These are phyloP conservation scores for Calonectria pauciramosa DNA, from an alignment of 2,329 filamentous ascomycete genomes.

Conservation along the genomic window DNA sequence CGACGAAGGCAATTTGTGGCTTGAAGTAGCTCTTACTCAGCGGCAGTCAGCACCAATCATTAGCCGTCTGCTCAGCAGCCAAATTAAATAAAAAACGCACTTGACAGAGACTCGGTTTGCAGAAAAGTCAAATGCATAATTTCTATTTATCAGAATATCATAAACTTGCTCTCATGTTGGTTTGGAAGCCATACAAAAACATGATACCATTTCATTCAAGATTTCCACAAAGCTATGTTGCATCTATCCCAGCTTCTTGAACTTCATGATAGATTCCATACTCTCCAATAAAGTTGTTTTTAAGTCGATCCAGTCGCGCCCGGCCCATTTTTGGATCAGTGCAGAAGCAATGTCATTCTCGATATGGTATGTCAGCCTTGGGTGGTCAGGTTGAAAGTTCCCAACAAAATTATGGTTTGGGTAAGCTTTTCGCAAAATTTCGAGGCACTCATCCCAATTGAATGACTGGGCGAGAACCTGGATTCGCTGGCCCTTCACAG, in stretches of 20 bases:
- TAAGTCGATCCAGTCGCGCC: constrained; percentile 30
- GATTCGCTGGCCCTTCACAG: constrained; percentile 28
- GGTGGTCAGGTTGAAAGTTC: constrained; percentile 30
- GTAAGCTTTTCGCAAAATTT: constrained; percentile 28
- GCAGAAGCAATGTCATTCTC: constrained; percentile 32
- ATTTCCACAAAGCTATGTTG: neutral
- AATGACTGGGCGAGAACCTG: constrained; percentile 23
- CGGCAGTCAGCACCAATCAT: neutral
- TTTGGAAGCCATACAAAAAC: neutral
- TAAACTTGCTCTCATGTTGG: neutral
- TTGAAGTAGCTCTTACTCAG: neutral
- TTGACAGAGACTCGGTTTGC: too few relatives aligned
- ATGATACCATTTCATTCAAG: neutral
- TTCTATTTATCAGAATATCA: neutral
- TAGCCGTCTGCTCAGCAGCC: too few relatives aligned
- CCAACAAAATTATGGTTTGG: constrained; percentile 25
- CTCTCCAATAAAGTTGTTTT: constrained; percentile 27
- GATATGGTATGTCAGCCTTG: constrained; percentile 28
- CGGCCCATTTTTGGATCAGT: constrained; percentile 37
- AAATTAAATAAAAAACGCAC: neutral
- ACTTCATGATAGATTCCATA: constrained; percentile 27
- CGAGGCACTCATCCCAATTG: constrained; percentile 38
- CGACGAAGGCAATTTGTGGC: neutral
- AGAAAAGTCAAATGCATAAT: neutral
- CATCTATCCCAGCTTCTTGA: neutral